Evolutionary conservation across 2,329 filamentous ascomycete genomes (phyloP), one percentile per base, ranked within the genome.

Genomic region (Calonectria pseudoreteaudii): DNA sequence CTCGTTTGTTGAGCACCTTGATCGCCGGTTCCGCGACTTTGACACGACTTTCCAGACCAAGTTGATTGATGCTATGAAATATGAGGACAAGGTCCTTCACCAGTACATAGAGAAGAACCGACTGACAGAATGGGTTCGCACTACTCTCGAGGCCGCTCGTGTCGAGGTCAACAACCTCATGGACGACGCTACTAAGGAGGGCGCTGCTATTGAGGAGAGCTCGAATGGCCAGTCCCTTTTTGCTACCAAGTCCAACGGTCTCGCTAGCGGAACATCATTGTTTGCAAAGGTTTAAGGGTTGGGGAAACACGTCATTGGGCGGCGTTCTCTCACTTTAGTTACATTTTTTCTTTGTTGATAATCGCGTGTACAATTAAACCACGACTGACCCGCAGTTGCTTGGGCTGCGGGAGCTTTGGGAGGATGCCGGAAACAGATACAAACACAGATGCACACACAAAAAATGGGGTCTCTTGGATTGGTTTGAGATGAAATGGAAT

Each of bases 1-100:
- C 18, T 92, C 91, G 66, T 92, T 90, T 72, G 89, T 90, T 3
- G 88, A 93, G 34, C 87, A 89, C 44, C 87, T 94, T 1, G 91
- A 92, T 76, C 86, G 91, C 72, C 88, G 92, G 66, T 91, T 92
- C 85, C 84, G 86, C 81, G 84, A 87, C 53, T 88, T 92, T 80
- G 90, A 93, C 72, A 90, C 92, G 52, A 89, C 91, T 53, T 90
- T 94, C 79, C 90, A 92, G 72, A 88, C 91, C 71, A 92, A 92
- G 71, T 89, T 98, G 72, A 85, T 93, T 34, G 90, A 92, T 31
- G 94, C 95, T 72, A 93, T 97, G 86, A 87, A 90, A 71, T 88
- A 89, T 71, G 95, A 98, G 84, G 94, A 96, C 80, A 88, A 90
- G 74, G 82, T 90, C 14, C 87, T 98, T 49, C 86, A 88, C 66